phyloP scores from a whole-genome alignment of 2,329 filamentous ascomycete species.

The Clarireedia monteithiana region DNA sequence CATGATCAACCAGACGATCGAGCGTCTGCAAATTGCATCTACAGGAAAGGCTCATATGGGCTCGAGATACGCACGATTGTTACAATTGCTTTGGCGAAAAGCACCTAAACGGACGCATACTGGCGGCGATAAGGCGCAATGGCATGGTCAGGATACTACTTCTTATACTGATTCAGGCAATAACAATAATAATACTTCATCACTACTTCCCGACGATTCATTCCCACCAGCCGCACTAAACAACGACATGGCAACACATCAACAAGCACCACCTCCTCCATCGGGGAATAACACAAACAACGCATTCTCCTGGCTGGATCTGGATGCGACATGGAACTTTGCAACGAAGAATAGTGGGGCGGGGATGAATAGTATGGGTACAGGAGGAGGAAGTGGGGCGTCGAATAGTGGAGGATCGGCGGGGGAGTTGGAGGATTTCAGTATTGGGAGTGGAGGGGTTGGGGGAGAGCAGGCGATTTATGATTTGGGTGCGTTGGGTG shows the following conservation, averaged over 20 bases:
- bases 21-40: constrained; percentile 50
- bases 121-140: not conserved
- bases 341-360: constrained; percentile 24
- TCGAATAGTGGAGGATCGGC: constrained; percentile 13
- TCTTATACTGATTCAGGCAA: not conserved
- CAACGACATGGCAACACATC: not conserved
- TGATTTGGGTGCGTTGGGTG: constrained; percentile 6
- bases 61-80: constrained; percentile 50
- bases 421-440: constrained; percentile 14
- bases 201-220: not conserved
- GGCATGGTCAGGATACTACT: not conserved
- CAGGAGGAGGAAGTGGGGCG: not conserved
- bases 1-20: constrained; percentile 50
- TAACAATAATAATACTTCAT: not conserved
- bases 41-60: constrained; percentile 51
- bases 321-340: constrained; percentile 26
- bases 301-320: constrained; percentile 27
- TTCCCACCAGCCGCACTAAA: not conserved
- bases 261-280: not conserved
- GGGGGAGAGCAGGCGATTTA: constrained; percentile 6
- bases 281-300: not conserved
- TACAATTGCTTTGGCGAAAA: constrained; percentile 52
- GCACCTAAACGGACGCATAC: constrained; percentile 11
- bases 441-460: constrained; percentile 7
- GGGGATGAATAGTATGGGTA: not conserved